phyloP scores from a whole-genome alignment of 805 yeast genomes.

The Kodamaea kaohsiungensis region DNA sequence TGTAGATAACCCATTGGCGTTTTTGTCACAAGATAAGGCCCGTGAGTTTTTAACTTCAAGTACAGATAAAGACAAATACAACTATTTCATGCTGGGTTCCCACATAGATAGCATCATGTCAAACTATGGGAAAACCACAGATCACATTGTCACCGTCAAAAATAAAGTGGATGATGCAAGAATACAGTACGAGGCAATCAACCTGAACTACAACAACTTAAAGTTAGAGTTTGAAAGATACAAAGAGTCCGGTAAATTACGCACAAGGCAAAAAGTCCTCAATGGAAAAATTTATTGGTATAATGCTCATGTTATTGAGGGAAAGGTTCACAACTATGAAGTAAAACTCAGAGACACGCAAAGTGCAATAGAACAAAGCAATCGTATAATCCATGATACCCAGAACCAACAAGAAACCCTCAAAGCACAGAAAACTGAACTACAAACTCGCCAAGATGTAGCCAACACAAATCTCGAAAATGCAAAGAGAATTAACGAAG shows the following conservation, averaged over 20 bases:
- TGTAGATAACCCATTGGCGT: conserved; percentile 88
- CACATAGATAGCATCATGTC: conserved; percentile 64
- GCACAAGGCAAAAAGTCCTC: conserved; percentile 33
- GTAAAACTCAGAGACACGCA: conserved; percentile 1
- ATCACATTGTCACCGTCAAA: conserved; percentile 31
- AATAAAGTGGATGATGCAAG: conserved; percentile 27
- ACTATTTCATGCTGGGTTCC: conserved; percentile 79
- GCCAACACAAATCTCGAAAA: conserved; percentile 19
- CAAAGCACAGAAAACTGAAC: not conserved
- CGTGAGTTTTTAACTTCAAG: conserved; percentile 82
- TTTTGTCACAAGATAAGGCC: conserved; percentile 92
- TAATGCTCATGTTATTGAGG: conserved; percentile 35
- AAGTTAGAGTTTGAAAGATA: conserved; percentile 33
- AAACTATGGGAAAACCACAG: conserved; percentile 43
- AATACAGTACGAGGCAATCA: conserved; percentile 25
- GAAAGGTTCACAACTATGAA: conserved; percentile 20
- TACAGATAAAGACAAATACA: conserved; percentile 69
- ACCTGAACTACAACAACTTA: conserved; percentile 29
- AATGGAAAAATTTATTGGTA: conserved; percentile 46
- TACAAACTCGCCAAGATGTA: conserved; percentile 5
- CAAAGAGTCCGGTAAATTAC: conserved; percentile 33
- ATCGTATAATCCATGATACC: conserved; percentile 2
- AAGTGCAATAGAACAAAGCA: conserved; percentile 5
- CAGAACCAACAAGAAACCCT: conserved; percentile 10
- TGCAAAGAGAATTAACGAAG: conserved; percentile 12